Percentiles rank a stretch among this genome's conserved stretches.
These are phyloP conservation scores for Selenicereus undatus DNA, from an alignment of 148 eudicot species.

Conservation along the genomic window DNA sequence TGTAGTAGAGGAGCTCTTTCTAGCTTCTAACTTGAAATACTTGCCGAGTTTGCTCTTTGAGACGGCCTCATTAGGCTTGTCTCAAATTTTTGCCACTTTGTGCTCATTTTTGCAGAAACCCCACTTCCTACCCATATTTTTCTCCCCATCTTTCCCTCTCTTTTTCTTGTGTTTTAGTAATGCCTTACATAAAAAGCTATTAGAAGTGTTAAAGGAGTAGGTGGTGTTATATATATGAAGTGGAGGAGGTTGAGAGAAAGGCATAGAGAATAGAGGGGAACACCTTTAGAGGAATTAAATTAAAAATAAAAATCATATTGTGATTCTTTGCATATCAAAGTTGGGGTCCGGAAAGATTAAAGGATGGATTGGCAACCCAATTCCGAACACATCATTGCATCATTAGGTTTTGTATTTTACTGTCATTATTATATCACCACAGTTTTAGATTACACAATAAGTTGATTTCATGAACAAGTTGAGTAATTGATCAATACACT, in stretches of 20 bases:
- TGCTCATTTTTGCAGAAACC: conserved; percentile 14
- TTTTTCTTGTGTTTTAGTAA: conserved; percentile 5
- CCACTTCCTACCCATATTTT: conserved; percentile 23
- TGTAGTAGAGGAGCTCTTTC: conserved; percentile 56
- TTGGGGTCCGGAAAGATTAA: conserved; percentile 10
- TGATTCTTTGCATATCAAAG: conserved; percentile 15
- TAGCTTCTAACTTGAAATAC: conserved; percentile 63
- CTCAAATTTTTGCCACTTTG: conserved; percentile 22
- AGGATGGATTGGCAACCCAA: neutral
- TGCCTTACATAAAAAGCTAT: conserved; percentile 15
- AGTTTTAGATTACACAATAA: neutral
- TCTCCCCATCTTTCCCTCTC: conserved; percentile 26
- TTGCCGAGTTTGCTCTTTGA: conserved; percentile 54
- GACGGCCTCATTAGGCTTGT: conserved; percentile 17
- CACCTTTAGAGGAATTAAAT: conserved; percentile 7
- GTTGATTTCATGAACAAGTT: neutral
- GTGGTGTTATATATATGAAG: conserved; percentile 20
- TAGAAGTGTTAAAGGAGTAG: neutral
- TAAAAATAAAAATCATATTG: neutral
- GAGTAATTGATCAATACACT: neutral
- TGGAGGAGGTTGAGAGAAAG: neutral
- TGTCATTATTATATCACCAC: conserved; percentile 10
- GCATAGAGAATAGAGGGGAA: conserved; percentile 8
- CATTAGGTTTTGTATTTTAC: neutral
- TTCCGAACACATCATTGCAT: neutral